Evolutionary conservation across 352 stramenopile genomes (phyloP), one percentile per base, ranked within the genome.

Genomic region (Thalassiosira livingstoniorum): DNA sequence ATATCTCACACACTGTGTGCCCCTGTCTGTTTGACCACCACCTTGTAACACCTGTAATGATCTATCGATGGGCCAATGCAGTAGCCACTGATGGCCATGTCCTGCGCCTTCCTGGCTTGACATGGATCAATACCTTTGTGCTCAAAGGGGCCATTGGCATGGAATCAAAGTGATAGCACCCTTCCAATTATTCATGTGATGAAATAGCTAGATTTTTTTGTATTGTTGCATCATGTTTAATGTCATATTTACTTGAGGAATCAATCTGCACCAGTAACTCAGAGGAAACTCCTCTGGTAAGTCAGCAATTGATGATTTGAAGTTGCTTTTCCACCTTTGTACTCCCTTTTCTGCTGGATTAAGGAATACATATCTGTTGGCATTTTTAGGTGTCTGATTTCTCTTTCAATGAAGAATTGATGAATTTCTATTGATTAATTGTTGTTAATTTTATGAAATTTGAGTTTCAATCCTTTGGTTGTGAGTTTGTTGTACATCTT

Each of bases 291-390:
- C 31, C 1, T 39, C 32, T 32, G 43, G n/a, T 43, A 60, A 21
- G 10, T n/a, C 29, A 25, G 47, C 58, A 47, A 71, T 29, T 5
- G 25, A 23, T 0, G 70, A 18, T 2, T n/a, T 71, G 27, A 91
- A 87, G 63, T 89, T 78, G 23, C 78, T 80, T 64, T 89, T 87
- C 43, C 78, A 91, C 7, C 75, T 91, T 21, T 55, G 71, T 4
- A 91, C 84, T 47, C 66, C 75, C 0, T 71, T 35, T 79, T 89
- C 74, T 15, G 73, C 78, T 35, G 47, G 23, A 60, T 90, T 88
- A 0, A 45, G 0, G 78, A 55, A 73, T 91, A 81, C 7, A 81
- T 68, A 43, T 83, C n/a, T 35, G 80, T 65, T 29, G 65, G 74
- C 0, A 53, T 39, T 58, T 70, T 73, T 74, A 77, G 63, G 2